These are phyloP conservation scores for Apophysomyces sp. DNA, from an alignment of 371 early-diverging fungal genomes.

Conservation along the genomic window DNA sequence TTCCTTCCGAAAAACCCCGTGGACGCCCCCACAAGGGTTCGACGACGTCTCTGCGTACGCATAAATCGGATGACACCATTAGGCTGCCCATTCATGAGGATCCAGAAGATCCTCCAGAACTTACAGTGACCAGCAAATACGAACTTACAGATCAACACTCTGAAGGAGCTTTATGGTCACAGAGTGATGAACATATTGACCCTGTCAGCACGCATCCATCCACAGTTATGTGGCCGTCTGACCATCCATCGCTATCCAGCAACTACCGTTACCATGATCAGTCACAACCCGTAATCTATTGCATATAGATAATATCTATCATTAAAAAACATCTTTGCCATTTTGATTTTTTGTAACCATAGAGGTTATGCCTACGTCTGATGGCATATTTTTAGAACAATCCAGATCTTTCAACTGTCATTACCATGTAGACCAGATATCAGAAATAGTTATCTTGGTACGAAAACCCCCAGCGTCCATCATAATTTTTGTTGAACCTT, in stretches of 20 bases:
- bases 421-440: too few relatives aligned
- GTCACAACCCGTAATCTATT: neutral
- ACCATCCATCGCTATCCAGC: neutral
- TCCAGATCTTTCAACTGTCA: too few relatives aligned
- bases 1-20: neutral
- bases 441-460: too few relatives aligned
- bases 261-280: neutral
- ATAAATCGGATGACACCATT: neutral
- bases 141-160: neutral
- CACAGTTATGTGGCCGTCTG: neutral
- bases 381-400: too few relatives aligned
- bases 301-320: neutral
- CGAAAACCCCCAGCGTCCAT: too few relatives aligned
- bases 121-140: neutral
- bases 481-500: too few relatives aligned
- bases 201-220: neutral
- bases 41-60: neutral
- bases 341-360: too few relatives aligned
- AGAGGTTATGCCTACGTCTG: too few relatives aligned
- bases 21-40: neutral
- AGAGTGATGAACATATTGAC: neutral
- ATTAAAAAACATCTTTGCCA: too few relatives aligned
- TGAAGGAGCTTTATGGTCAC: neutral
- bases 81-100: neutral
- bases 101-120: neutral